Evolutionary conservation across 805 yeast genomes (phyloP), one percentile per base, ranked within the genome.

Genomic region (Ogataea methanolica): DNA sequence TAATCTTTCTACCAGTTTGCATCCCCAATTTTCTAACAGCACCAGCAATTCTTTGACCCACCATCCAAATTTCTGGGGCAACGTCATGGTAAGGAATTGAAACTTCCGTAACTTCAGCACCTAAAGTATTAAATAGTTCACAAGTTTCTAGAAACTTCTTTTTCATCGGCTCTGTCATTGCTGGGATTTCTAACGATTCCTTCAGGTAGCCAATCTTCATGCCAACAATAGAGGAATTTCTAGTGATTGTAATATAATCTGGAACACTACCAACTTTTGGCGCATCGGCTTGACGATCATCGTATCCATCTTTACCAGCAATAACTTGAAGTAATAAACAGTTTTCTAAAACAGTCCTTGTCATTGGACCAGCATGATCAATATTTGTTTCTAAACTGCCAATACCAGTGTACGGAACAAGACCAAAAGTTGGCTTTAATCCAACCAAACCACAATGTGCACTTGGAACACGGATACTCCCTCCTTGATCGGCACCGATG

Each of bases 391-490:
- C 72, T 41, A 62, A 53, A 36, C 65, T 60, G 7, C 65, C 67
- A 36, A 65, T 60, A n/a, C 72, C 72, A 15, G 73, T 65, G 53
- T 58, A 64, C 3, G 69, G 70, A 19, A 66, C 65, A 23, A 66
- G 49, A 11, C 81, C 81, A 56, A 74, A 74, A 0, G 77, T 66
- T 4, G 80, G 80, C 53, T 75, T 76, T 53, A 75, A 68, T 36
- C 80, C 80, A 43, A 55, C 60, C 1, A 56, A 22, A 16, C 60
- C 60, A 46, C 43, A 70, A 61, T 54, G 53, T 15, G 60, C 60
- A 40, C 78, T 78, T 4, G 80, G 81, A 41, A 71, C 65, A 39
- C 81, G 61, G 14, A 76, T 74, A 6, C 76, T 71, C 2, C 81
- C 80, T 2, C 80, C 81, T 8, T 79, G 58, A 33, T 55, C 58